phyloP scores from a whole-genome alignment of 345 rosid genomes.

The Syzygium grande region DNA sequence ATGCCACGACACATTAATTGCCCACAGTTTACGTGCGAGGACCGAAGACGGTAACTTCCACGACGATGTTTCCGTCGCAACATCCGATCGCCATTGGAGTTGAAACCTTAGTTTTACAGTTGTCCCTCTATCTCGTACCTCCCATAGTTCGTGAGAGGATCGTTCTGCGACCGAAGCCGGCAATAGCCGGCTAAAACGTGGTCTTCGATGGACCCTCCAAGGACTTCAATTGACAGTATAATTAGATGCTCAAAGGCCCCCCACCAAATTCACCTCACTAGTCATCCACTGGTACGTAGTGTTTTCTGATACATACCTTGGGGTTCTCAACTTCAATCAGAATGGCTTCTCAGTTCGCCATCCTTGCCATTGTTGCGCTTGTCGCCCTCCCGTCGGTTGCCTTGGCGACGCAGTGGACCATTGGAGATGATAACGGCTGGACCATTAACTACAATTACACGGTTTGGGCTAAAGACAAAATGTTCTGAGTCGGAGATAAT shows the following conservation, averaged over 20 bases:
- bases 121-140: neutral
- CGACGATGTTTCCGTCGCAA: too few species aligned
- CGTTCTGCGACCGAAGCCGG: neutral
- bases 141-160: neutral
- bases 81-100: too few species aligned
- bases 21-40: too few species aligned
- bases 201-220: neutral
- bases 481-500: constrained; percentile 21
- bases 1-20: too few species aligned
- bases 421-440: constrained; percentile 28
- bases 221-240: neutral
- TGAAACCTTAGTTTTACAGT: neutral
- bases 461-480: constrained; percentile 17
- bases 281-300: neutral
- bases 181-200: neutral
- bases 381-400: constrained; percentile 1
- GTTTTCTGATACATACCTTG: neutral
- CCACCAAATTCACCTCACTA: neutral
- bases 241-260: neutral
- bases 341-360: neutral
- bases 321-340: neutral
- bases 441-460: constrained; percentile 13
- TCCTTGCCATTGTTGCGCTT: constrained; percentile 1
- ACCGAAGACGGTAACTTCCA: too few species aligned
- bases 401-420: constrained; percentile 13